Percentiles rank a stretch among this genome's conserved stretches.
These are phyloP conservation scores for Aspergillus intermedius DNA, from an alignment of 2,329 filamentous ascomycete species.

Conservation along the genomic window DNA sequence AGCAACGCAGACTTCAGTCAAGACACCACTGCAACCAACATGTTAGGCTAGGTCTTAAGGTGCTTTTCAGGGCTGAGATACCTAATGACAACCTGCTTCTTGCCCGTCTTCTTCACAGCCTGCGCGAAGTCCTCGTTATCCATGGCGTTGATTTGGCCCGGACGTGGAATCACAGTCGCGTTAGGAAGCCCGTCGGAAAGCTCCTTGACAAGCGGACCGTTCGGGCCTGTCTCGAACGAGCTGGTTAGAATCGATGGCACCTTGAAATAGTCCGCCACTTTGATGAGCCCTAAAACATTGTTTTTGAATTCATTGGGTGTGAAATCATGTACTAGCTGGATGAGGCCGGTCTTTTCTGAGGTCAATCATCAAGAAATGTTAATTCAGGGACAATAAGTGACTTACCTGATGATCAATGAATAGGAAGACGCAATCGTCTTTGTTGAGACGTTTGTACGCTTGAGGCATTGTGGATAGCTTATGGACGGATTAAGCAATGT, in stretches of 20 bases:
- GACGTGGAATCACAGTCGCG: slow-evolving; percentile 59
- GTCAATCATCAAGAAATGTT: neutral
- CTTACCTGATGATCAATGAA: slow-evolving; percentile 26
- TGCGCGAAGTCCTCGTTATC: slow-evolving; percentile 63
- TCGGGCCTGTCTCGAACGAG: slow-evolving; percentile 63
- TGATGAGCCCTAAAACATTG: slow-evolving; percentile 62
- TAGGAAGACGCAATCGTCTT: slow-evolving; percentile 10
- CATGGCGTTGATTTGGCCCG: slow-evolving; percentile 71
- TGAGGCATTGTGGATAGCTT: neutral
- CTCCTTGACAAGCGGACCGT: slow-evolving; percentile 64
- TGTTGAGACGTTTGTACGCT: neutral
- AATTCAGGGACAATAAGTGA: slow-evolving; percentile 2
- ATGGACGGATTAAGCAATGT: neutral
- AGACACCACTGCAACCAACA: neutral
- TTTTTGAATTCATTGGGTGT: slow-evolving; percentile 59
- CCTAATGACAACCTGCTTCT: slow-evolving; percentile 64
- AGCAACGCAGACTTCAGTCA: slow-evolving; percentile 46
- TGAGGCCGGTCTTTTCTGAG: slow-evolving; percentile 17
- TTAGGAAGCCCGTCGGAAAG: slow-evolving; percentile 62
- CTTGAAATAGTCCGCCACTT: slow-evolving; percentile 59
- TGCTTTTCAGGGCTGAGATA: neutral
- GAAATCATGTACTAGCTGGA: slow-evolving; percentile 56
- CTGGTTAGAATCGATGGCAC: slow-evolving; percentile 65
- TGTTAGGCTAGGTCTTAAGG: neutral
- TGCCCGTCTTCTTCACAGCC: slow-evolving; percentile 59